Base-by-base conservation (phyloP, 1,284 basidiomycete genomes). In the Abortiporus biennis region DNA sequence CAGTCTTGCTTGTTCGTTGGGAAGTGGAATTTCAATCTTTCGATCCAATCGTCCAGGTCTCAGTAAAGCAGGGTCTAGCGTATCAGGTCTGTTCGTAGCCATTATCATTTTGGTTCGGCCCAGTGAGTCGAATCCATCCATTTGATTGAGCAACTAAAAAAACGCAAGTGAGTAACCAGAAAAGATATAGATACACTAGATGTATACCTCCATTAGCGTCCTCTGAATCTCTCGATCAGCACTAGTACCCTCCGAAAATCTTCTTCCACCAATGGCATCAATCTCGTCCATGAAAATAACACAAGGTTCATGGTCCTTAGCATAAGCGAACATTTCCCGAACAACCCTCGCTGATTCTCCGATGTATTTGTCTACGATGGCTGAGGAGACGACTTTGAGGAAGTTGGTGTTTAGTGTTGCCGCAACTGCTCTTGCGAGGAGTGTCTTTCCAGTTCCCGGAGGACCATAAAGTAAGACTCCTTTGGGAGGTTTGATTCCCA, bases 251-350 rank as follows among this genome's bases (percentile, higher is more conserved):
- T 99, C 96, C n/a, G 85, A 90, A 72, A 99, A 99, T 44, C 95
- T 76, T 52, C 96, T 76, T 11, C 94, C 93, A 53, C 93, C 94
- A 51, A 97, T 96, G 23, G 93, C 93, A 62, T 97, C 94, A 55
- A 99, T 97, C 69, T 99, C 96, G 64, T 99, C 96, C 85, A 99
- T 98, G 69, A 99, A 99, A 60, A 99, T 99, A 56, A 99, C 95
- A 62, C 95, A 97, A 34, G 96, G 96, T 64, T 98, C 95, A 60
- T 99, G 93, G 60, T 98, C 95, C 53, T 76, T 78, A 6, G 95
- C 95, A 63, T 98, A 99, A 11, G 89, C 93, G 59, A 99, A 99
- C 95, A 99, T 98, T 64, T 99, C 94, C 50, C 91, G 78, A 19
- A 99, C 85, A 4, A 98, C 80, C 44, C 95, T 78, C 11, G 95